These are phyloP conservation scores for Vaccinium corymbosum DNA, from an alignment of 148 eudicot species.

Conservation along the genomic window DNA sequence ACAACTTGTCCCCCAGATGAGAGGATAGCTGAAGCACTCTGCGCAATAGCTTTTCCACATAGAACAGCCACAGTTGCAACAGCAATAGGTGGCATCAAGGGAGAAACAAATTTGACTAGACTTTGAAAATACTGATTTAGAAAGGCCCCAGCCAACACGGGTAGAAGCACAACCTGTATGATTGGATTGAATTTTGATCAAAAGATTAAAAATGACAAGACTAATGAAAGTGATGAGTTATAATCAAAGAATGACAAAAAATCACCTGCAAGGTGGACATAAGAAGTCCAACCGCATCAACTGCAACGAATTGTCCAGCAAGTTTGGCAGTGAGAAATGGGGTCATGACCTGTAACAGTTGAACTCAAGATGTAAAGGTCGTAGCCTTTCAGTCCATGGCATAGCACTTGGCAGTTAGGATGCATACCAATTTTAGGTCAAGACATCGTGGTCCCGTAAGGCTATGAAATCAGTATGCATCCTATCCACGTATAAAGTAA, in stretches of 20 bases:
- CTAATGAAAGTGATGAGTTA: neutral
- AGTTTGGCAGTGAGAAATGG: slow-evolving; percentile 78
- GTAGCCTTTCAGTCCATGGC: slow-evolving; percentile 8
- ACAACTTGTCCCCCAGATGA: slow-evolving; percentile 66
- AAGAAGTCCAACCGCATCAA: slow-evolving; percentile 67
- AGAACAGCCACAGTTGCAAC: slow-evolving; percentile 74
- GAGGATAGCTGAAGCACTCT: slow-evolving; percentile 66
- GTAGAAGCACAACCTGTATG: slow-evolving; percentile 77
- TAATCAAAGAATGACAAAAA: neutral
- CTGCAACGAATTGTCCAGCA: slow-evolving; percentile 80
- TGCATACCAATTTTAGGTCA: neutral
- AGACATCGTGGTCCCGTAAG: neutral
- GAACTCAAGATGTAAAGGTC: neutral
- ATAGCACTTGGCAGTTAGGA: neutral
- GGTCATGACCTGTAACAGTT: slow-evolving; percentile 58
- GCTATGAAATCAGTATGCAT: neutral
- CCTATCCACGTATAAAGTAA: neutral
- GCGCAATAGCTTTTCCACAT: slow-evolving; percentile 82
- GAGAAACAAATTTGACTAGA: slow-evolving; percentile 58
- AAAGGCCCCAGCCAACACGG: slow-evolving; percentile 78
- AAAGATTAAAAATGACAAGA: neutral
- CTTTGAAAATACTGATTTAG: slow-evolving; percentile 73
- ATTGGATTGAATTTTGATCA: neutral
- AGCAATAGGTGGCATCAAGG: slow-evolving; percentile 79
- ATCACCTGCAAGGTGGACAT: slow-evolving; percentile 72